phyloP scores from a whole-genome alignment of 257 asterid species.

The Solanum medicagineum region DNA sequence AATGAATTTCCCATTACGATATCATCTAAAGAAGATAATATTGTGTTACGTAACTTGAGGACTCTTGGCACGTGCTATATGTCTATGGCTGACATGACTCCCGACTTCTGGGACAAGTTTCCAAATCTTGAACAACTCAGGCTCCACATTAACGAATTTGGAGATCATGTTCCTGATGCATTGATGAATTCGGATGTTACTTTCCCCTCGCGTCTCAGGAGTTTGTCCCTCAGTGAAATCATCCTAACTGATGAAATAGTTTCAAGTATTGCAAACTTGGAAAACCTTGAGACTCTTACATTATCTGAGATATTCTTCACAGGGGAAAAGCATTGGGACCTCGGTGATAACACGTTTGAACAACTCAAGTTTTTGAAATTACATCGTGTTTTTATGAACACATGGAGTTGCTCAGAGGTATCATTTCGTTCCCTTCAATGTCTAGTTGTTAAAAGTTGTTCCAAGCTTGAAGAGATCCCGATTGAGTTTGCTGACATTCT shows the following conservation, averaged over 20 bases:
- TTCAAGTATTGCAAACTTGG: not conserved
- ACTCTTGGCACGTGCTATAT: not conserved
- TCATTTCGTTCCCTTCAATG: accelerated
- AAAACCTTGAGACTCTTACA: not conserved
- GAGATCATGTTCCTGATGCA: too few species aligned
- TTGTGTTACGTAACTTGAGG: not conserved
- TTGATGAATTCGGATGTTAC: not conserved
- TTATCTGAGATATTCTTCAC: not conserved
- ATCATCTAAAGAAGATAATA: not conserved
- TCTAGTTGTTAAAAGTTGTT: not conserved
- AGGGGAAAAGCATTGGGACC: not conserved
- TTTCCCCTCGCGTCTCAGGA: not conserved
- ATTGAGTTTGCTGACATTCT: accelerated
- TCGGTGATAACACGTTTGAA: not conserved
- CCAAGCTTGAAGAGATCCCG: not conserved
- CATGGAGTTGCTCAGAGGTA: not conserved
- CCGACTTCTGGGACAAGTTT: too few species aligned
- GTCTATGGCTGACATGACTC: too few species aligned
- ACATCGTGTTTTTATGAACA: not conserved
- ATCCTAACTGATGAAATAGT: not conserved
- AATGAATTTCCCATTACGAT: not conserved
- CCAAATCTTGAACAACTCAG: too few species aligned
- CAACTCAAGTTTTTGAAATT: not conserved
- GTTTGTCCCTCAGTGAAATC: not conserved
- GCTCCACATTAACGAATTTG: too few species aligned